phyloP scores from a whole-genome alignment of 2,329 filamentous ascomycete species.

The Aspergillus novofumigatus region DNA sequence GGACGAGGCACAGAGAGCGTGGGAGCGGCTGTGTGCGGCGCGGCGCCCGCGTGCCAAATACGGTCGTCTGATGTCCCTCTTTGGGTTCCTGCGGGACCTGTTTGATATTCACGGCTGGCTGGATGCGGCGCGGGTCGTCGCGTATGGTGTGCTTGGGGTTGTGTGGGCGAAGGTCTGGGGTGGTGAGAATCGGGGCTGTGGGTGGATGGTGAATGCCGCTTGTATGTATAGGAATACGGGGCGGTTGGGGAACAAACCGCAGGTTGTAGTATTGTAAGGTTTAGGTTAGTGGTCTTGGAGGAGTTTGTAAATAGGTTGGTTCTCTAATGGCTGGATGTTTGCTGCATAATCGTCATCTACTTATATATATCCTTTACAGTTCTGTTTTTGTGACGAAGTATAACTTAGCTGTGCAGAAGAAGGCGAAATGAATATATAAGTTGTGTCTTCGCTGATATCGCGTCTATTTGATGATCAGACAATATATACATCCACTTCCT shows the following conservation, averaged over 20 bases:
- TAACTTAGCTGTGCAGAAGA: too few relatives aligned
- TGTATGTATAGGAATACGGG: slow-evolving; percentile 38
- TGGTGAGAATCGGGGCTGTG: slow-evolving; percentile 42
- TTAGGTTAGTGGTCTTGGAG: not conserved
- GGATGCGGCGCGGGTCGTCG: slow-evolving; percentile 48
- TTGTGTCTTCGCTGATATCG: too few relatives aligned
- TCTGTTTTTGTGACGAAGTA: too few relatives aligned
- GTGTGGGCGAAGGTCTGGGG: slow-evolving; percentile 59
- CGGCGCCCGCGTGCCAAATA: slow-evolving; percentile 24
- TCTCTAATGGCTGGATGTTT: not conserved
- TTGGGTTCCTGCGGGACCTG: slow-evolving; percentile 33
- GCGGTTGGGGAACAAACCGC: slow-evolving; percentile 34
- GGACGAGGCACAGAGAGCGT: slow-evolving; percentile 67
- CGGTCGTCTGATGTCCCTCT: slow-evolving; percentile 19
- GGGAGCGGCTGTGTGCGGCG: slow-evolving; percentile 59
- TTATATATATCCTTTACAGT: too few relatives aligned
- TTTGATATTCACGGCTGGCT: slow-evolving; percentile 40
- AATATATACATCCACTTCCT: not conserved
- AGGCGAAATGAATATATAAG: too few relatives aligned
- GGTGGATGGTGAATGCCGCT: slow-evolving; percentile 60
- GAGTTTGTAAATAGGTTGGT: not conserved
- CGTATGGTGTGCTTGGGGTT: slow-evolving; percentile 53
- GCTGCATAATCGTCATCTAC: too few relatives aligned
- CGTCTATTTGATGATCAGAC: not conserved
- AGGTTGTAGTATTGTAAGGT: slow-evolving; percentile 28